phyloP scores from a whole-genome alignment of 441 rosid genomes.

The Eugenia klotzschiana region DNA sequence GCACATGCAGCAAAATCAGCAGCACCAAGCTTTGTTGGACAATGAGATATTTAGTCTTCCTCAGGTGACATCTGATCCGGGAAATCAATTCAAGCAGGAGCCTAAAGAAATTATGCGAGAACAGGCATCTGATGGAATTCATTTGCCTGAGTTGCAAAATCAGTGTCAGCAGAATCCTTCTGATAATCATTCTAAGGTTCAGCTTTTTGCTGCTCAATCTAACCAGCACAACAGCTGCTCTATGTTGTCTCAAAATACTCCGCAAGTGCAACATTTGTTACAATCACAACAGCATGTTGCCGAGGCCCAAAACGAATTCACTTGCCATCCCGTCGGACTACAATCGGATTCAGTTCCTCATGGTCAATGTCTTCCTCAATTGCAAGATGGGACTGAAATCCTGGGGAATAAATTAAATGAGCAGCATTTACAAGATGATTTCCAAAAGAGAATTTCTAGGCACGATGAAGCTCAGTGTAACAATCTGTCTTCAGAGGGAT shows the following conservation, averaged over 20 bases:
- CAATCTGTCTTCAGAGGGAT: slow-evolving; percentile 53
- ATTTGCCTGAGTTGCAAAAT: slow-evolving; percentile 56
- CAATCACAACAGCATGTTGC: slow-evolving; percentile 44
- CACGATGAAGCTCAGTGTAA: slow-evolving; percentile 75
- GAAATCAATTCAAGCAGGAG: slow-evolving; percentile 61
- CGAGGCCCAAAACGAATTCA: slow-evolving; percentile 46
- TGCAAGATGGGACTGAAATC: slow-evolving; percentile 40
- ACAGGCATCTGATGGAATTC: slow-evolving; percentile 50
- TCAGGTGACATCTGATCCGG: slow-evolving; percentile 41
- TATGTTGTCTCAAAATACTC: slow-evolving; percentile 48
- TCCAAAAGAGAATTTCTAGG: slow-evolving; percentile 58
- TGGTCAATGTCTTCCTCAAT: slow-evolving; percentile 52
- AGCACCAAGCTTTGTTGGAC: slow-evolving; percentile 40
- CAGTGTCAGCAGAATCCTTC: slow-evolving; percentile 56
- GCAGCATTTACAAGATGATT: slow-evolving; percentile 71
- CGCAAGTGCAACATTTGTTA: slow-evolving; percentile 59
- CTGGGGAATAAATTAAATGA: slow-evolving; percentile 36
- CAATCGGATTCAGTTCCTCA: slow-evolving; percentile 41
- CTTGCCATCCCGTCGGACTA: slow-evolving; percentile 35
- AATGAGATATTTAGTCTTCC: slow-evolving; percentile 50
- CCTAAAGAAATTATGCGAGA: slow-evolving; percentile 45
- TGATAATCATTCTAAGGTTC: slow-evolving; percentile 39
- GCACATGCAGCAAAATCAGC: slow-evolving; percentile 60
- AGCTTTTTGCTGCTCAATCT: slow-evolving; percentile 30
- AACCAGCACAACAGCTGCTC: slow-evolving; percentile 37